Evolutionary conservation across 2,329 filamentous ascomycete species (phyloP).

Genomic region (Elsinoe arachidis): DNA sequence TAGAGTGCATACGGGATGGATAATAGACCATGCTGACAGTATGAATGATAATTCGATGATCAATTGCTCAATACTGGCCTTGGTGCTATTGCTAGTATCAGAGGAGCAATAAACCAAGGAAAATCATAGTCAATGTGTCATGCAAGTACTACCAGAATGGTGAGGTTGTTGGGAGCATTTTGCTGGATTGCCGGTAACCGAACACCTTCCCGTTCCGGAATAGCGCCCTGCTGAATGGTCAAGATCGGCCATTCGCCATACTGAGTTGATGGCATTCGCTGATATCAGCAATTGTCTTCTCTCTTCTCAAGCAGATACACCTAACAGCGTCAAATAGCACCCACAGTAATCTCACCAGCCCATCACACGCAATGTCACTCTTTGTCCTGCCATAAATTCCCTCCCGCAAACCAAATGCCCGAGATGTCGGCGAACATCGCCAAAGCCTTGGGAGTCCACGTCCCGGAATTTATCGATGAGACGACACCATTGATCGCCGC

Average conservation of each 20-base stretch:
- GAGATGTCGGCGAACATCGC: conserved; percentile 6
- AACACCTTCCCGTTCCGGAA: neutral
- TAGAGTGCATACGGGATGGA: too few species aligned
- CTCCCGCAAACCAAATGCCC: neutral
- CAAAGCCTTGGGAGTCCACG: neutral
- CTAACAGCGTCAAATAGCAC: neutral
- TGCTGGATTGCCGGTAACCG: neutral
- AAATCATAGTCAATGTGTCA: neutral
- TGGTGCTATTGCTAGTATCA: too few species aligned
- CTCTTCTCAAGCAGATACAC: neutral
- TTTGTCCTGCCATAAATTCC: neutral
- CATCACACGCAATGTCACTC: neutral
- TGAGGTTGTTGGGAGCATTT: neutral
- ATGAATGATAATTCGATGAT: too few species aligned
- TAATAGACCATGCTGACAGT: too few species aligned
- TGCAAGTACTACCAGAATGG: neutral
- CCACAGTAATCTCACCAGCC: neutral
- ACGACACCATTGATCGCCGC: conserved; percentile 10
- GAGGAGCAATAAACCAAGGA: too few species aligned
- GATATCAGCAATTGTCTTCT: neutral
- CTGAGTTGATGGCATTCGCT: neutral
- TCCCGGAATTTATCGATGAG: neutral
- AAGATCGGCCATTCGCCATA: neutral
- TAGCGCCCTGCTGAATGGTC: neutral
- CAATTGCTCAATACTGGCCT: too few species aligned